phyloP scores from a whole-genome alignment of 2,329 filamentous ascomycete species.

The Sporothrix phasma region DNA sequence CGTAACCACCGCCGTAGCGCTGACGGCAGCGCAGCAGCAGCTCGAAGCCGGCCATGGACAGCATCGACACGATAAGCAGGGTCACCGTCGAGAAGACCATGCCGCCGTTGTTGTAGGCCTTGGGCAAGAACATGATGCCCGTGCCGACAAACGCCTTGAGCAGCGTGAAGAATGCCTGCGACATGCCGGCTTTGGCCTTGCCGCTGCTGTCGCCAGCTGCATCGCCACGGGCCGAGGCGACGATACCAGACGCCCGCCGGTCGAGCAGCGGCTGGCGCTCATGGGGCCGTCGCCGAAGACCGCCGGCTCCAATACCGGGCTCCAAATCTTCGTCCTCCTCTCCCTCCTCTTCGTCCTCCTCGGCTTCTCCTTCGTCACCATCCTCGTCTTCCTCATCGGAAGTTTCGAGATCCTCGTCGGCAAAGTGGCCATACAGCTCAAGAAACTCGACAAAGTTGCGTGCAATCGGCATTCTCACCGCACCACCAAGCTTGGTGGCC shows the following conservation, averaged over 20 bases:
- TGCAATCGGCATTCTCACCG: constrained; percentile 43
- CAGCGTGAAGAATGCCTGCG: constrained; percentile 68
- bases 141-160: constrained; percentile 72
- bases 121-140: constrained; percentile 73
- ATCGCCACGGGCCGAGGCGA: not conserved
- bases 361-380: not conserved
- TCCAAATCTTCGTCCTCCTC: constrained; percentile 24
- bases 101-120: constrained; percentile 69
- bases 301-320: constrained; percentile 21
- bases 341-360: constrained; percentile 33
- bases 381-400: constrained; percentile 45
- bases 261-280: constrained; percentile 12
- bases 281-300: not conserved
- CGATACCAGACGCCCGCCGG: not conserved
- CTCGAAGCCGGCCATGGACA: constrained; percentile 63
- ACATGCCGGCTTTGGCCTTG: constrained; percentile 41
- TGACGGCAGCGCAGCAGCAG: constrained; percentile 58
- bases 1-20: constrained; percentile 60
- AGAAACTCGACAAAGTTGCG: constrained; percentile 66
- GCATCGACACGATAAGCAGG: constrained; percentile 51
- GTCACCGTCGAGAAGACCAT: constrained; percentile 65
- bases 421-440: constrained; percentile 66
- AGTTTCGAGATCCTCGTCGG: constrained; percentile 57
- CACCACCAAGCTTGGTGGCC: constrained; percentile 11
- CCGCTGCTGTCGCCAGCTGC: constrained; percentile 25